These are phyloP conservation scores for Lachancea quebecensis DNA, from an alignment of 805 yeast genomes.

Conservation along the genomic window DNA sequence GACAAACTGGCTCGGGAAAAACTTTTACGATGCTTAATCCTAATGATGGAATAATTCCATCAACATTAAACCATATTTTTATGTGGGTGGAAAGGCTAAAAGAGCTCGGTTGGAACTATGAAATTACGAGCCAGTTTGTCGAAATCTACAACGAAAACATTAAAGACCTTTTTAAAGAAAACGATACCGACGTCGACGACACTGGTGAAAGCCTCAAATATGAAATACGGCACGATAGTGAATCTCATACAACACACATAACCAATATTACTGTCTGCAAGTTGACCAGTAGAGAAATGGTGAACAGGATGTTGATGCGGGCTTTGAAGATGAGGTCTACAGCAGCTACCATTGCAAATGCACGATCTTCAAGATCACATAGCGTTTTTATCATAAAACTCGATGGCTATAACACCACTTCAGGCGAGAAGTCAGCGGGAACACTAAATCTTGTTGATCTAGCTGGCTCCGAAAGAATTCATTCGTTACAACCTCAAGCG, in stretches of 20 bases:
- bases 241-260: slow-evolving; percentile 46
- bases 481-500: slow-evolving; percentile 71
- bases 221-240: slow-evolving; percentile 68
- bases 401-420: slow-evolving; percentile 43
- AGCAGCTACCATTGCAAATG: slow-evolving; percentile 76
- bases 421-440: slow-evolving; percentile 48
- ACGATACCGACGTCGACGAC: slow-evolving; percentile 11
- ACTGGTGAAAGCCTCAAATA: slow-evolving; percentile 21
- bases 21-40: slow-evolving; percentile 80
- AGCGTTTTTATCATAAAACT: slow-evolving; percentile 65
- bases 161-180: slow-evolving; percentile 50
- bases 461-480: slow-evolving; percentile 88
- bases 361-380: slow-evolving; percentile 87
- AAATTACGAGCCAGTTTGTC: slow-evolving; percentile 64
- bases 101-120: slow-evolving; percentile 56
- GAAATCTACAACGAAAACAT: slow-evolving; percentile 87
- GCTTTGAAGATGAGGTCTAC: slow-evolving; percentile 65
- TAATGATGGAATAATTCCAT: slow-evolving; percentile 73
- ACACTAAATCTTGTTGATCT: slow-evolving; percentile 76
- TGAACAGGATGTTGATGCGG: slow-evolving; percentile 40
- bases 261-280: slow-evolving; percentile 49
- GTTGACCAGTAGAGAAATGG: slow-evolving; percentile 43
- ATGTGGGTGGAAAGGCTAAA: slow-evolving; percentile 42
- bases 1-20: slow-evolving; percentile 95
- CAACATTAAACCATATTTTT: slow-evolving; percentile 67